phyloP scores from a whole-genome alignment of 352 stramenopile species.

The Globisporangium cylindrosporum region DNA sequence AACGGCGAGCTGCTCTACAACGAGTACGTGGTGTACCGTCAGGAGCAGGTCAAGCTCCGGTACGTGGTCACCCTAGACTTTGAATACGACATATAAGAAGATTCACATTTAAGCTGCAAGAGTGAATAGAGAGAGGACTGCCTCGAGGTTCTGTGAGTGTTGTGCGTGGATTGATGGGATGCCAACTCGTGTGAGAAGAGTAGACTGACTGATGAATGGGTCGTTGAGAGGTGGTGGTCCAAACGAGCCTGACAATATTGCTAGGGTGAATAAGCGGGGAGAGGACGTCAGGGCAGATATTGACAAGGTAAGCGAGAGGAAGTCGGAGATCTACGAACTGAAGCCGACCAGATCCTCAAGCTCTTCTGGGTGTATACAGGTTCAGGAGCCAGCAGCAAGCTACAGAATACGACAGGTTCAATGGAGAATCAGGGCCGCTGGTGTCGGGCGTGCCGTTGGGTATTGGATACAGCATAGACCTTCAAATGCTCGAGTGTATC shows the following conservation, averaged over 20 bases:
- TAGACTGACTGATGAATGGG: neutral
- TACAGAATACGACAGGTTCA: too few species aligned
- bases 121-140: neutral
- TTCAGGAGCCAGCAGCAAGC: neutral
- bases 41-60: slow-evolving; percentile 62
- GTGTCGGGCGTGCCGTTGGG: too few species aligned
- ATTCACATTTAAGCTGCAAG: neutral
- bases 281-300: neutral
- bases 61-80: slow-evolving; percentile 40
- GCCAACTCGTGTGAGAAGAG: neutral
- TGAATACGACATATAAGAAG: slow-evolving; percentile 2
- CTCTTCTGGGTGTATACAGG: neutral
- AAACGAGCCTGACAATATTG: neutral
- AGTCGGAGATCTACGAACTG: too few species aligned
- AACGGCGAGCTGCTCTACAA: slow-evolving; percentile 66
- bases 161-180: neutral
- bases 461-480: too few species aligned
- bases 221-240: neutral
- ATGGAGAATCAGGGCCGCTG: too few species aligned
- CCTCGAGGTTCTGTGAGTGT: neutral
- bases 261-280: neutral
- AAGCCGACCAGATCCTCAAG: neutral
- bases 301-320: neutral
- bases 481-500: neutral
- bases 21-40: slow-evolving; percentile 73